Evolutionary conservation across 176 grass and related monocot genomes (phyloP).

Genomic region (Carex myosuroides): DNA sequence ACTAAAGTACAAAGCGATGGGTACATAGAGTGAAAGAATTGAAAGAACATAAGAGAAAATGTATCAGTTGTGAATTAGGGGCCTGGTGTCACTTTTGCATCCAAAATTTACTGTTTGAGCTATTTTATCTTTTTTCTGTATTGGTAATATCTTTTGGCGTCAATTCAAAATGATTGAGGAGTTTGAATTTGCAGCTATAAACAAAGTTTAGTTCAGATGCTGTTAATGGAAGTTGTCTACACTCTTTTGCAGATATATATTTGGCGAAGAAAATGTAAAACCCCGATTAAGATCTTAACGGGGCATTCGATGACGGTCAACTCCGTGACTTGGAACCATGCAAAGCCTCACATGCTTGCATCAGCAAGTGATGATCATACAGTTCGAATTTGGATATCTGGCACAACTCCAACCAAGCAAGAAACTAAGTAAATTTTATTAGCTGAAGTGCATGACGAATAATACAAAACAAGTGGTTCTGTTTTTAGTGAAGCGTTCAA

Average conservation of each 20-base stretch:
- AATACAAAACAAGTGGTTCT: background rate
- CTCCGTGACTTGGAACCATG: slow-evolving; percentile 82
- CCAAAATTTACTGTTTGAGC: background rate
- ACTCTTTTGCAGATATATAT: slow-evolving; percentile 61
- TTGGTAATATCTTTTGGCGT: background rate
- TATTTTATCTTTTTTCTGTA: background rate
- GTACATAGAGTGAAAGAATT: background rate
- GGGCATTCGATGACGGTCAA: slow-evolving; percentile 79
- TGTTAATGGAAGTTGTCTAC: background rate
- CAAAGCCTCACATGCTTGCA: slow-evolving; percentile 70
- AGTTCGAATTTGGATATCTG: slow-evolving; percentile 63
- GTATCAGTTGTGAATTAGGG: background rate
- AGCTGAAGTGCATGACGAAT: background rate
- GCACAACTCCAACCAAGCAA: background rate
- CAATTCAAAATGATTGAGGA: background rate
- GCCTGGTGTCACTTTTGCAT: background rate
- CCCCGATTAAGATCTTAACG: slow-evolving; percentile 59
- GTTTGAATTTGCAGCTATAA: background rate
- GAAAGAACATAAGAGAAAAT: background rate
- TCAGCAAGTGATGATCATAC: slow-evolving; percentile 87
- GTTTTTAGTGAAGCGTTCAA: background rate
- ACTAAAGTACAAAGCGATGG: background rate
- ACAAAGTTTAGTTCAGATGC: background rate
- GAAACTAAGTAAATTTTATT: background rate
- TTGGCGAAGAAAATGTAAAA: slow-evolving; percentile 55